Percentiles rank a stretch among this genome's conserved stretches.
Evolutionary conservation across 345 rosid species (phyloP).

Genomic region (Murraya koenigii): DNA sequence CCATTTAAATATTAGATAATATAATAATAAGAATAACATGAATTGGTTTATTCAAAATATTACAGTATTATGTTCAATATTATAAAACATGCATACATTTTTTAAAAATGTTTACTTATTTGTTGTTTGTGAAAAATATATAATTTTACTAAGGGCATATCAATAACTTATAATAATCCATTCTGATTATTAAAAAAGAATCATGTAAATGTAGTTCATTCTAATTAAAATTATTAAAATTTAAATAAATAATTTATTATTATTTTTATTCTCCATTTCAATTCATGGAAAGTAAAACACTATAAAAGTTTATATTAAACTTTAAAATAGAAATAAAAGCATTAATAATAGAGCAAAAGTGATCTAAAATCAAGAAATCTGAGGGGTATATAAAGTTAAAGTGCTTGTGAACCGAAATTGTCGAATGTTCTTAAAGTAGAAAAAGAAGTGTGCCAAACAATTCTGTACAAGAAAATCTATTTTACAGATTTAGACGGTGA

Average conservation of each 20-base stretch:
- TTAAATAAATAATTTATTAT: too few relatives aligned
- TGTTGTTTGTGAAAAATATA: too few relatives aligned
- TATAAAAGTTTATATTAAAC: too few relatives aligned
- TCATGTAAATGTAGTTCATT: fast-evolving
- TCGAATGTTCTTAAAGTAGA: not conserved
- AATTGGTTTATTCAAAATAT: too few relatives aligned
- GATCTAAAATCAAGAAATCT: not conserved
- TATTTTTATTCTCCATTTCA: too few relatives aligned
- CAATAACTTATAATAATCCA: fast-evolving
- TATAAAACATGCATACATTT: too few relatives aligned
- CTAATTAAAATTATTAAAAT: fast-evolving
- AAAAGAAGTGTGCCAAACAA: conserved; percentile 12
- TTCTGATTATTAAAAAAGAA: fast-evolving
- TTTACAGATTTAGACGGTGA: not conserved
- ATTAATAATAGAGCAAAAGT: not conserved
- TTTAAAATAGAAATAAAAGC: not conserved
- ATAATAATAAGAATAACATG: too few relatives aligned
- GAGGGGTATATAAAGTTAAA: too few relatives aligned
- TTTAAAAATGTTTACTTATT: too few relatives aligned
- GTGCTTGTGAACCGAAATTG: not conserved
- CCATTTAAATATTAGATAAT: too few relatives aligned
- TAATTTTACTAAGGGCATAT: fast-evolving
- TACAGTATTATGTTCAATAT: too few relatives aligned
- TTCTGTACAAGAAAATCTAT: not conserved
- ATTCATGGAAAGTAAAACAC: too few relatives aligned